phyloP scores from a whole-genome alignment of 192 early-diverging fungal species.

The Umbelopsis sp. region DNA sequence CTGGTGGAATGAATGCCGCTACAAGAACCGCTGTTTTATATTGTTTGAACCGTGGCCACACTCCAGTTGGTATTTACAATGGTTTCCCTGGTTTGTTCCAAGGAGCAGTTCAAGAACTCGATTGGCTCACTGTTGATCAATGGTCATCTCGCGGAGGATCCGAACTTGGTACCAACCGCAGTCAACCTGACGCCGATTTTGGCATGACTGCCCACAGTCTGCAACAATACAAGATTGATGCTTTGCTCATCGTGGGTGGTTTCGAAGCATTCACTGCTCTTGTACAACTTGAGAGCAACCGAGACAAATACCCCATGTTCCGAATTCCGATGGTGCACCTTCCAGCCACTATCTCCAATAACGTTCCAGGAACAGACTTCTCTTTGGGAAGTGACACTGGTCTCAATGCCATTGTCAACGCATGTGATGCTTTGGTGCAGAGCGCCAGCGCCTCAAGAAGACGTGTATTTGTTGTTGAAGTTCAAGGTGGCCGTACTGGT shows the following conservation, averaged over 20 bases:
- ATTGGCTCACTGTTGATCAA: conserved; percentile 84
- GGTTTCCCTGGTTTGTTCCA: conserved; percentile 88
- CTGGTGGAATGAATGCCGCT: conserved; percentile 97
- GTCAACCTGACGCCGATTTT: conserved; percentile 77
- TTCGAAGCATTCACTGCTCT: conserved; percentile 92
- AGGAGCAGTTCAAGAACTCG: conserved; percentile 76
- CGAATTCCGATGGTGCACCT: conserved; percentile 92
- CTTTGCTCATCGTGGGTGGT: conserved; percentile 93
- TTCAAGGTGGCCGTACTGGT: conserved; percentile 94
- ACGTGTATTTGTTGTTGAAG: conserved; percentile 96
- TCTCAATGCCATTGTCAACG: conserved; percentile 89
- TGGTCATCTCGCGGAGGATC: conserved; percentile 95
- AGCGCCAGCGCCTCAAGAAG: conserved; percentile 88
- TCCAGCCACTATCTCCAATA: conserved; percentile 96
- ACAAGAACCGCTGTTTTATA: conserved; percentile 85
- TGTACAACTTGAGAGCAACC: conserved; percentile 66
- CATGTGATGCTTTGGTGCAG: conserved; percentile 91
- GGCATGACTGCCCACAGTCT: conserved; percentile 92
- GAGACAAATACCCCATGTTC: conserved; percentile 87
- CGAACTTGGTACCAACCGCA: conserved; percentile 92
- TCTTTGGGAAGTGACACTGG: conserved; percentile 95
- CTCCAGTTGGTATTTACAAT: conserved; percentile 86
- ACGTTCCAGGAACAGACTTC: conserved; percentile 96
- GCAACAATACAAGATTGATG: conserved; percentile 89
- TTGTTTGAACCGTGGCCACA: conserved; percentile 86